Base-by-base conservation (phyloP, 169 alveolate genomes). In the Plasmodium yoelii region DNA sequence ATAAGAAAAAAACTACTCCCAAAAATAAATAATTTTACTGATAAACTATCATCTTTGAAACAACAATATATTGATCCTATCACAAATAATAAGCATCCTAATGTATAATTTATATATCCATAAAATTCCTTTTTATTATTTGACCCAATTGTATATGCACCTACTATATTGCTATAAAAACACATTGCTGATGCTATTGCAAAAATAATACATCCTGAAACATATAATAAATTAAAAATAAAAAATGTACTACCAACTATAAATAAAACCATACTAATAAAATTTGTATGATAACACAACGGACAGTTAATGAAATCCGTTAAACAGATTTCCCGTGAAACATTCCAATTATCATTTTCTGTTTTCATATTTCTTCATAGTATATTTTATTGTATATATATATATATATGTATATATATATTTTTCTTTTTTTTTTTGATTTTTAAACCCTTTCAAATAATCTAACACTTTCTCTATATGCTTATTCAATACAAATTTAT, bases 171-270 rank as follows among this genome's bases (percentile, higher is more conserved):
- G 46, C 90, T 67, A 55, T 80, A 80, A 0, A 53, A 9, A 67
- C 90, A 80, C 63, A 56, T 13, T 26, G 56, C 72, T 65, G 84
- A 65, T 53, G 84, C 90, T 8, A 80, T 22, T 42, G 75, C 74
- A 80, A 80, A 80, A 80, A 65, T 64, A 42, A 80, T 51, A 65
- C 90, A 80, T 5, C 90, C 90, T 18, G 61, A 34, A 56, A 80
- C 55, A 49, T 65, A 67, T 44, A 80, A 80, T 19, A 10, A 34
- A 4, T 47, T 42, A 71, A 53, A 64, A 34, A 51, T 44, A 47
- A 80, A 80, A 53, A 80, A 80, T 8, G 60, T 26, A 67, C 90
- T 80, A 18, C 90, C 90, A 2, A 80, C 42, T 55, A 80, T 65
- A 80, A 80, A 80, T 61, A 56, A 67, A 65, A 55, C 22, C 65